A percentile compares a stretch with the other conserved stretches of the same genome.
phyloP scores from a whole-genome alignment of 306 rosid genomes.

The Rosa lucieae region DNA sequence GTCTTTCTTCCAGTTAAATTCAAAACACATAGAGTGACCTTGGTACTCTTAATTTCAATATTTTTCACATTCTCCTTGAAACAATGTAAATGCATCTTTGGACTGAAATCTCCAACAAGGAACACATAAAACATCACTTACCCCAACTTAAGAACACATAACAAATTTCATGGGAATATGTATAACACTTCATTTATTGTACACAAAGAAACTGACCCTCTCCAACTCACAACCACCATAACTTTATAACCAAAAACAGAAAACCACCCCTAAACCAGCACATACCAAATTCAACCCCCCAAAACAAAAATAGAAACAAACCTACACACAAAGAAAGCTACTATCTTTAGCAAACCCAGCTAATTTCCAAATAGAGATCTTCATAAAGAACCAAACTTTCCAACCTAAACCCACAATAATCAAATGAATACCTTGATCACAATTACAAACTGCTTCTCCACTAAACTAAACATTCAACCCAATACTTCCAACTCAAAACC shows the following conservation, averaged over 20 bases:
- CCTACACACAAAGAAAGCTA: not conserved
- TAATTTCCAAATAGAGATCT: not conserved
- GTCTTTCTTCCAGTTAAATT: not conserved
- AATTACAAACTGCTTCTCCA: conserved; percentile 9
- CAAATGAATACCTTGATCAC: not conserved
- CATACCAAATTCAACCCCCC: conserved; percentile 10
- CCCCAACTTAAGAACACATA: conserved; percentile 1
- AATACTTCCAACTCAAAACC: not conserved
- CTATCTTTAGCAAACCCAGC: not conserved
- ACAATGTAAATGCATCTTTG: not conserved
- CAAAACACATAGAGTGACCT: not conserved
- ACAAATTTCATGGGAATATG: not conserved
- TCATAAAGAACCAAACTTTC: conserved; percentile 1
- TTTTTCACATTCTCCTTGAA: not conserved
- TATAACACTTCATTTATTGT: not conserved
- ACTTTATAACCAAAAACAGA: not conserved
- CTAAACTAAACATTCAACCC: not conserved
- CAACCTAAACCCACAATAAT: conserved; percentile 4
- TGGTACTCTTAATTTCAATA: not conserved
- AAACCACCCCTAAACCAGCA: not conserved
- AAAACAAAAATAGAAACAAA: not conserved
- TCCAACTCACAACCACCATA: not conserved
- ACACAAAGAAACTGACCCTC: not conserved
- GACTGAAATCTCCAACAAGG: not conserved
- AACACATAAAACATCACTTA: not conserved